Evolutionary conservation across 352 stramenopile species (phyloP), one percentile per base, ranked within the genome.

Genomic region (Phytophthora quininea): DNA sequence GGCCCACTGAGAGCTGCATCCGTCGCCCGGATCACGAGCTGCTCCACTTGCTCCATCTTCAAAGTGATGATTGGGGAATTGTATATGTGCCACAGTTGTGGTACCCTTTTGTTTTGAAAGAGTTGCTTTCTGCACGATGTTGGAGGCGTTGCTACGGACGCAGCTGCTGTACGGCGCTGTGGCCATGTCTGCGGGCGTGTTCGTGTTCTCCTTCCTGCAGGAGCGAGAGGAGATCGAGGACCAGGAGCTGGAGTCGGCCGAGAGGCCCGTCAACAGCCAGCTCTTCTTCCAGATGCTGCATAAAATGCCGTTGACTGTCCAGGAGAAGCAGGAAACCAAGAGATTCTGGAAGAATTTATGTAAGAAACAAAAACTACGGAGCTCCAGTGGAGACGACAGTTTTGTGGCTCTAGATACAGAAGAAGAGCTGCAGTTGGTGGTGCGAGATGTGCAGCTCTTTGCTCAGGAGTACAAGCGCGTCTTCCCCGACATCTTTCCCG

Each of bases 381-480:
- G 46, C 19, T 24, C 19, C 30, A 43, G 47, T 14, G 45, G 37
- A 7, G 46, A 62, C 38, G 50, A 58, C 6, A 35, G 29, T 2
- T 12, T 53, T 27, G 31, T 15, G 40, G 24, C 45, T 14, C 12
- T 37, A 6, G 58, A 72, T 2, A 29, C 31, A 2, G 45, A 63
- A 0, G 9, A 57, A 24, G 37, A 62, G 33, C 19, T 7, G 42
- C 33, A 11, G n/a, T 64, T 91, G 33, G 57, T 74, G n/a, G 54
- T 93, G 43, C 72, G 79, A 38, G 87, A 92, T 61, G 76, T 95
- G 56, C 81, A 92, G 71, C 63, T 79, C n/a, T 86, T 91, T 46
- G 85, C 85, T 27, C 82, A 89, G 42, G 84, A 93, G 56, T 96
- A 95, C 71, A 86, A 90, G 37, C 80, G 89, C 43, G 83, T 94